phyloP scores from a whole-genome alignment of 305 asterid genomes.

The Lippia alba region DNA sequence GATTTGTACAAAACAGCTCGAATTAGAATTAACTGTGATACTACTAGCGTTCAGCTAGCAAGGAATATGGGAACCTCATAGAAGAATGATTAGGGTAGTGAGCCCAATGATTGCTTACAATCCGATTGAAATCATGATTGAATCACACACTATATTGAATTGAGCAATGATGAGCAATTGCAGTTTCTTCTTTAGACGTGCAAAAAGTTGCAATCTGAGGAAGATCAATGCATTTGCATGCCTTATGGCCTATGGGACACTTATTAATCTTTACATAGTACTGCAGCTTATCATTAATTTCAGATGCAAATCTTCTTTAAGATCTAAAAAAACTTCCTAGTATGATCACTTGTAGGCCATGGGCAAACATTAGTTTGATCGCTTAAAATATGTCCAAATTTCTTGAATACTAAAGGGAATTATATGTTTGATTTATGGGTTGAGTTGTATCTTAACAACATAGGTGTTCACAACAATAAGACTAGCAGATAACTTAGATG shows the following conservation, averaged over 20 bases:
- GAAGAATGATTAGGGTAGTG: conserved; percentile 52
- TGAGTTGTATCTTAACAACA: too few relatives aligned
- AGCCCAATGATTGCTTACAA: conserved; percentile 57
- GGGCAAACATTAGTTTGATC: not conserved
- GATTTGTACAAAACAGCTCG: too few relatives aligned
- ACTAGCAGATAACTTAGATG: too few relatives aligned
- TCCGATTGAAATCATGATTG: conserved; percentile 49
- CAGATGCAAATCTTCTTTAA: conserved; percentile 2
- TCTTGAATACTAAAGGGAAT: too few relatives aligned
- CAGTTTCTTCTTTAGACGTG: conserved; percentile 42
- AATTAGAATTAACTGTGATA: too few relatives aligned
- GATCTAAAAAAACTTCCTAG: conserved; percentile 37
- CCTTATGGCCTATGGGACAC: conserved; percentile 11
- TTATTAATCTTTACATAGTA: conserved; percentile 15
- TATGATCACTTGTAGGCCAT: conserved; percentile 26
- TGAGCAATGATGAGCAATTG: conserved; percentile 50
- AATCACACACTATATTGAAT: conserved; percentile 40
- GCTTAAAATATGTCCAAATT: too few relatives aligned
- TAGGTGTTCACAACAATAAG: too few relatives aligned
- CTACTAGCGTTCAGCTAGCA: not conserved
- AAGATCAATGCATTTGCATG: conserved; percentile 21
- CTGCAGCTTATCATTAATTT: conserved; percentile 30
- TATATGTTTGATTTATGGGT: too few relatives aligned
- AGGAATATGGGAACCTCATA: conserved; percentile 40
- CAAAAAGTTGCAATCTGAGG: conserved; percentile 35